Evolutionary conservation across 208 protist genomes (phyloP).

Genomic region (Crithidia fasciculata): DNA sequence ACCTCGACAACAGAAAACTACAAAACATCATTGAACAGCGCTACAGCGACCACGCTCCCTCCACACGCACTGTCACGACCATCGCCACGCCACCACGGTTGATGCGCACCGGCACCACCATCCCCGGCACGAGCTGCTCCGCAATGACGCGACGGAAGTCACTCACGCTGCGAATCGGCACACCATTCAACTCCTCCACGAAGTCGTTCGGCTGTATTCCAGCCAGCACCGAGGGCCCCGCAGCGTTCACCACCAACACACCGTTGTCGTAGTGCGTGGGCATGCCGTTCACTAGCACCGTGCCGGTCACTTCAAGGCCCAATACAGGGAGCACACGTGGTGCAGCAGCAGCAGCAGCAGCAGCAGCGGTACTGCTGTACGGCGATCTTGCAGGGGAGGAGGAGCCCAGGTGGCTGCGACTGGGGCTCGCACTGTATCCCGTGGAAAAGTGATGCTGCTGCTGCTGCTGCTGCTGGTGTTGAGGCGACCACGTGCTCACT

Average conservation of each 20-base stretch:
- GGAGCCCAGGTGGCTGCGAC: constrained; percentile 2
- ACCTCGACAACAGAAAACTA: not conserved
- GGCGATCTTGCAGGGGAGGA: constrained; percentile 6
- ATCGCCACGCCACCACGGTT: constrained; percentile 51
- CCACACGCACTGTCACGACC: constrained; percentile 38
- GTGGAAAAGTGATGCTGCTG: not conserved
- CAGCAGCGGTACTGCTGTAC: not conserved
- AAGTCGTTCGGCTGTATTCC: constrained; percentile 70
- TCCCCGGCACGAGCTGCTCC: constrained; percentile 33
- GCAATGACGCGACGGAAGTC: constrained; percentile 60
- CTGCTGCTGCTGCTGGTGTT: constrained; percentile 8
- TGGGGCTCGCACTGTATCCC: not conserved
- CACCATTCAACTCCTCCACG: constrained; percentile 51
- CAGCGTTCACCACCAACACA: constrained; percentile 69
- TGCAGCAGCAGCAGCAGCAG: too few relatives aligned
- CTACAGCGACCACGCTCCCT: constrained; percentile 30
- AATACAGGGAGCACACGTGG: constrained; percentile 35
- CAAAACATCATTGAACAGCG: not conserved
- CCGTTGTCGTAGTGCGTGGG: constrained; percentile 56
- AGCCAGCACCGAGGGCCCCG: constrained; percentile 54
- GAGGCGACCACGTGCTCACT: not conserved
- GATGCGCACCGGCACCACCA: constrained; percentile 47
- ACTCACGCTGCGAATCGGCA: constrained; percentile 34
- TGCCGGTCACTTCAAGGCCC: constrained; percentile 69
- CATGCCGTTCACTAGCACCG: constrained; percentile 59